A percentile compares a stretch with the other conserved stretches of the same genome.
These are phyloP conservation scores for Daedaleopsis nitida DNA, from an alignment of 768 basidiomycete genomes.

Conservation along the genomic window DNA sequence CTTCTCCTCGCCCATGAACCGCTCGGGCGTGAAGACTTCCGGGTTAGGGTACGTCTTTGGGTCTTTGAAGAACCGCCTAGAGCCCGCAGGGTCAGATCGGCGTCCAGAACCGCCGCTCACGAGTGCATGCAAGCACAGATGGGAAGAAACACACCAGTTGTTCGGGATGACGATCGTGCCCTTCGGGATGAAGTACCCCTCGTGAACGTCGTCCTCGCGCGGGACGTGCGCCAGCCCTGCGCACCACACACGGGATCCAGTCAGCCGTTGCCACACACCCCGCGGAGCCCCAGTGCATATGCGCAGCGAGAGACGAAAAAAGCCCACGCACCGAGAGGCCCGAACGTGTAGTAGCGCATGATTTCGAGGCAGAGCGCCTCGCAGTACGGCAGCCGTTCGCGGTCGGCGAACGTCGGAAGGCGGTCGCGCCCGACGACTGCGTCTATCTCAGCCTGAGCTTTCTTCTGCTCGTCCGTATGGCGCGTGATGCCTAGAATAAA, in stretches of 20 bases:
- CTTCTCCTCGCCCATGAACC: slow-evolving; percentile 43
- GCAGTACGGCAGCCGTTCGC: slow-evolving; percentile 18
- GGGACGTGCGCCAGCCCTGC: slow-evolving; percentile 61
- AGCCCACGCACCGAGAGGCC: slow-evolving; percentile 31
- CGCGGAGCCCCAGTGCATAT: neutral
- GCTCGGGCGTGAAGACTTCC: slow-evolving; percentile 52
- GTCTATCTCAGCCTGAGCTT: slow-evolving; percentile 38
- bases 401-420: slow-evolving; percentile 46
- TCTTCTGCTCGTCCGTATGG: slow-evolving; percentile 36
- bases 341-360: slow-evolving; percentile 35
- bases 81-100: neutral
- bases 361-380: slow-evolving; percentile 33
- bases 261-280: neutral
- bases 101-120: slow-evolving; percentile 3
- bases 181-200: slow-evolving; percentile 57
- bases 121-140: neutral
- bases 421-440: slow-evolving; percentile 33
- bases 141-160: slow-evolving; percentile 29
- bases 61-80: slow-evolving; percentile 29
- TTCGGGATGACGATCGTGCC: slow-evolving; percentile 49
- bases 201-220: slow-evolving; percentile 65
- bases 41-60: slow-evolving; percentile 47
- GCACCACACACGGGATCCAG: neutral
- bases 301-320: neutral
- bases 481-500: slow-evolving; percentile 34